phyloP scores from a whole-genome alignment of 31 red algal species.

The Pterothamnion heteromorphum region DNA sequence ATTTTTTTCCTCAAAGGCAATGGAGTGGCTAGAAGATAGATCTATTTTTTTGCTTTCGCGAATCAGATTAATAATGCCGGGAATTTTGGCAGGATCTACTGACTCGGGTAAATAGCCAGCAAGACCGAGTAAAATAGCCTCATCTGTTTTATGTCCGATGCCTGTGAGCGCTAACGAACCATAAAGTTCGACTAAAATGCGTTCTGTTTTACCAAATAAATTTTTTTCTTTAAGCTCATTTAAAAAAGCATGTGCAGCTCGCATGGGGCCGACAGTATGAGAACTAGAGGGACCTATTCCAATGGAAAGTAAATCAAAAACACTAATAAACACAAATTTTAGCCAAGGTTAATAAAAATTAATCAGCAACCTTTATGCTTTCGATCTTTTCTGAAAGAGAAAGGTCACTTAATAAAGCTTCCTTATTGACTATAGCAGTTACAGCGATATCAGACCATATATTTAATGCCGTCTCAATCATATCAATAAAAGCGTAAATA shows the following conservation, averaged over 20 bases:
- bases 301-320: slow-evolving; percentile 41
- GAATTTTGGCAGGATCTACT: background rate
- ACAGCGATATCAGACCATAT: no score
- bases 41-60: background rate
- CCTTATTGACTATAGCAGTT: no score
- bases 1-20: slow-evolving; percentile 13
- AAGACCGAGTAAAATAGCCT: slow-evolving; percentile 27
- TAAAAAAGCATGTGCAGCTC: slow-evolving; percentile 33
- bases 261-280: slow-evolving; percentile 48
- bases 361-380: no score
- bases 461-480: no score
- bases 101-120: background rate
- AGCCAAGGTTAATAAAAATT: background rate
- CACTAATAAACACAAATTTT: slow-evolving; percentile 14
- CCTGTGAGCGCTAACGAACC: slow-evolving; percentile 42
- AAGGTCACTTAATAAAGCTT: no score
- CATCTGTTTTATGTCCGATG: slow-evolving; percentile 23
- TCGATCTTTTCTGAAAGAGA: no score
- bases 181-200: slow-evolving; percentile 28
- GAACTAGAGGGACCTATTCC: slow-evolving; percentile 48
- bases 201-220: background rate
- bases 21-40: background rate
- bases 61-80: background rate
- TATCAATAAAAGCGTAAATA: no score
- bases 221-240: background rate